A percentile compares a stretch with the other conserved stretches of the same genome.
Conservation (phyloP, 371 early-diverging fungal genomes). For the Rhizomucor miehei region DNA sequence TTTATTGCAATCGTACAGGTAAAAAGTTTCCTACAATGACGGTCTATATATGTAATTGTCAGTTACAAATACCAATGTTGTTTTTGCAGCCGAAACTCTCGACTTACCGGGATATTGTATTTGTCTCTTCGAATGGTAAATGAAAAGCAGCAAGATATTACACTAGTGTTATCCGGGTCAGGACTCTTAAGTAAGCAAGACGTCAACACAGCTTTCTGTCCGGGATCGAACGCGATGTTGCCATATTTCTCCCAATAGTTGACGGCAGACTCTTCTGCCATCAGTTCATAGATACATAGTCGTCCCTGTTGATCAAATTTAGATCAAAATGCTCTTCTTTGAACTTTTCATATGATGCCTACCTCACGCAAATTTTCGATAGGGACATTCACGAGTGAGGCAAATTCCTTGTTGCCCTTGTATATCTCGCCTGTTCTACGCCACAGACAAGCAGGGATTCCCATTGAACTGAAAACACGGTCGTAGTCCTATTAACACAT, state of each 20-base stretch:
- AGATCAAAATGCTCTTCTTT: too few species aligned
- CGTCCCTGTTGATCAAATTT: slow-evolving; percentile 56
- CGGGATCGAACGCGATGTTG: slow-evolving; percentile 92
- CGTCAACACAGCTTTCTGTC: slow-evolving; percentile 93
- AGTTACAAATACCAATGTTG: too few species aligned
- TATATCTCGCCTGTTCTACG: slow-evolving; percentile 94
- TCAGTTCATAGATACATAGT: slow-evolving; percentile 87
- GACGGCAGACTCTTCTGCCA: slow-evolving; percentile 89
- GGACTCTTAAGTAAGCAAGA: slow-evolving; percentile 71
- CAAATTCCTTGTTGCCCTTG: slow-evolving; percentile 93
- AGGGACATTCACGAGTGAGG: slow-evolving; percentile 78
- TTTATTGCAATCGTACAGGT: slow-evolving; percentile 52
- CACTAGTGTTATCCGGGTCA: slow-evolving; percentile 51
- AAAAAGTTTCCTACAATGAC: slow-evolving; percentile 87
- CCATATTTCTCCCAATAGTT: slow-evolving; percentile 94
- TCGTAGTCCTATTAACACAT: slow-evolving; percentile 75
- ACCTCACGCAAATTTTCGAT: slow-evolving; percentile 71
- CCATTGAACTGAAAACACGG: slow-evolving; percentile 91
- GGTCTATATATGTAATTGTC: slow-evolving; percentile 32
- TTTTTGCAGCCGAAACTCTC: too few species aligned
- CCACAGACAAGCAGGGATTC: slow-evolving; percentile 92
- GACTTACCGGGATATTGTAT: slow-evolving; percentile 72
- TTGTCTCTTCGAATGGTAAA: slow-evolving; percentile 91
- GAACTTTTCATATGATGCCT: slow-evolving; percentile 4
- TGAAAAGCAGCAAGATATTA: slow-evolving; percentile 83